These are phyloP conservation scores for Arachnomyces sp. DNA, from an alignment of 2,329 filamentous ascomycete species.

Conservation along the genomic window DNA sequence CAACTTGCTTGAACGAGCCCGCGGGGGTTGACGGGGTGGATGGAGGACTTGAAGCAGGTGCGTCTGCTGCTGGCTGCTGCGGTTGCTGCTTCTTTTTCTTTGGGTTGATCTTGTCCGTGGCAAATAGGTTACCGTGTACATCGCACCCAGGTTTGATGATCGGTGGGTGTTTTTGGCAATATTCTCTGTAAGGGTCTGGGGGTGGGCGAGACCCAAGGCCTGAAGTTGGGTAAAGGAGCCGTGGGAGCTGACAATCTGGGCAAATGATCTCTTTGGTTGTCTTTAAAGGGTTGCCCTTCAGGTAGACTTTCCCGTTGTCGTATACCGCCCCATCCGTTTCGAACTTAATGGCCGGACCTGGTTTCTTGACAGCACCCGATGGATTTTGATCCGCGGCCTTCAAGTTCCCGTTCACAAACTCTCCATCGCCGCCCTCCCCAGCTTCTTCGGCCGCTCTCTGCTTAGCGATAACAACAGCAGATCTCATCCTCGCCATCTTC, in stretches of 20 bases:
- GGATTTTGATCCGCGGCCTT: constrained; percentile 21
- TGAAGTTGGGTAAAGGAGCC: constrained; percentile 49
- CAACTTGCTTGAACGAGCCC: constrained; percentile 23
- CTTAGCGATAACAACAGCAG: constrained; percentile 37
- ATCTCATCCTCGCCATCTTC: constrained; percentile 51
- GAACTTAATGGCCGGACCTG: constrained; percentile 26
- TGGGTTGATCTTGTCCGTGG: constrained; percentile 38
- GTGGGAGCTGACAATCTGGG: constrained; percentile 52
- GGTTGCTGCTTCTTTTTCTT: constrained; percentile 33
- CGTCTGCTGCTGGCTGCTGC: constrained; percentile 23
- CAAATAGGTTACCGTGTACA: constrained; percentile 49
- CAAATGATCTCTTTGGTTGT: constrained; percentile 53
- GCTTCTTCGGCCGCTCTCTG: constrained; percentile 37
- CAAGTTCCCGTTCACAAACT: constrained; percentile 1
- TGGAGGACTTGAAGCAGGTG: constrained; percentile 27
- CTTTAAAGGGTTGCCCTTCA: constrained; percentile 51
- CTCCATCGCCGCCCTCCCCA: constrained; percentile 22
- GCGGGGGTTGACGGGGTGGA: constrained; percentile 19
- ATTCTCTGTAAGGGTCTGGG: constrained; percentile 45
- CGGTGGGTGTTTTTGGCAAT: constrained; percentile 53
- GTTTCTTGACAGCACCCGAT: constrained; percentile 26
- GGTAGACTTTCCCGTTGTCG: constrained; percentile 44
- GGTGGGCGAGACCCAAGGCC: constrained; percentile 41
- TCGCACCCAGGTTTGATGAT: constrained; percentile 51
- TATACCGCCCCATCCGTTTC: constrained; percentile 46